A percentile compares a stretch with the other conserved stretches of the same genome.
phyloP scores from a whole-genome alignment of 2,329 filamentous ascomycete genomes.

The Bipolaris bicolor region DNA sequence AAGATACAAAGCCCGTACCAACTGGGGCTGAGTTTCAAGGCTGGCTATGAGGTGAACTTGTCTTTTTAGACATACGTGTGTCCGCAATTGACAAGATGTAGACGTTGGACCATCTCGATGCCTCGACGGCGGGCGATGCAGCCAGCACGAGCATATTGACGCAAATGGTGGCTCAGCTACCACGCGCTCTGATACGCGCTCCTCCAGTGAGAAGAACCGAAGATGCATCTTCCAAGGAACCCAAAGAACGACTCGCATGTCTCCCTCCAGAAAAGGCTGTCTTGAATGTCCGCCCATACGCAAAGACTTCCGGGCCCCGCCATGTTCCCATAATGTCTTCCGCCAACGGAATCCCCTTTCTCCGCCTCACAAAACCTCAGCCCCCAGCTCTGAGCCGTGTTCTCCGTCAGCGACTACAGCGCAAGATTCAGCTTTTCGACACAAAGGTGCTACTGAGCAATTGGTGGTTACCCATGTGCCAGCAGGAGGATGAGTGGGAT shows the following conservation, averaged over 20 bases:
- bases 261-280: slow-evolving; percentile 48
- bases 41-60: slow-evolving; percentile 67
- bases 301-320: slow-evolving; percentile 59
- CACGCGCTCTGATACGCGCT: slow-evolving; percentile 44
- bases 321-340: slow-evolving; percentile 65
- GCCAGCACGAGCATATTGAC: slow-evolving; percentile 29
- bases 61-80: not conserved
- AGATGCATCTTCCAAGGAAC: slow-evolving; percentile 11
- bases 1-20: slow-evolving; percentile 65
- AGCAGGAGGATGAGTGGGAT: slow-evolving; percentile 59
- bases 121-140: slow-evolving; percentile 43
- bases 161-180: slow-evolving; percentile 48
- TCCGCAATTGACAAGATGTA: slow-evolving; percentile 24
- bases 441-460: slow-evolving; percentile 51
- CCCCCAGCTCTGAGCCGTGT: slow-evolving; percentile 63
- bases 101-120: slow-evolving; percentile 54
- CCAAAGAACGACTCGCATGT: slow-evolving; percentile 33
- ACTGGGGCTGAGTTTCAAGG: slow-evolving; percentile 66
- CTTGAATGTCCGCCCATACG: slow-evolving; percentile 60
- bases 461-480: slow-evolving; percentile 49
- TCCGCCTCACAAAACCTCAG: slow-evolving; percentile 72
- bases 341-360: slow-evolving; percentile 65
- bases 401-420: slow-evolving; percentile 59
- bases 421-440: slow-evolving; percentile 53
- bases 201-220: slow-evolving; percentile 13